Base-by-base conservation (phyloP, 306 rosid genomes). In the Potentilla sterilis region DNA sequence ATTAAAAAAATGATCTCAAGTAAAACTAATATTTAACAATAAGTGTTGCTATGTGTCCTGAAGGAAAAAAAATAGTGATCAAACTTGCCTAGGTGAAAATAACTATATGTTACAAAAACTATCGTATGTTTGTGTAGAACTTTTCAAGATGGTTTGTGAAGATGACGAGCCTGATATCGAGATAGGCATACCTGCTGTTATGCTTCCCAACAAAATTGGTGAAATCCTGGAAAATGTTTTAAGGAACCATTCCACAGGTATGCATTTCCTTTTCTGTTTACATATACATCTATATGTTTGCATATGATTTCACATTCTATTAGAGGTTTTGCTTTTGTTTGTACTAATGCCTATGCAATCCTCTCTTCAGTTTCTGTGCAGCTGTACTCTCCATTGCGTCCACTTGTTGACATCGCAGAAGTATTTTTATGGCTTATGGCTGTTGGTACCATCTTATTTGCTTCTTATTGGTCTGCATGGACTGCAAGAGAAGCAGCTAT, bases 351-450 rank as follows among this genome's bases (percentile, higher is more conserved):
- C 79, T 63, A 18, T 40, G 38, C 41, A 5, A 62, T 78, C 81
- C 63, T 74, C 75, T 82, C 70, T 78, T 35, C 77, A 94, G 98
- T 94, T 79, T 86, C 96, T 76, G 92, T 94, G 83, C 98, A 92
- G 91, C 91, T 94, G 69, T 94, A 94, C 86, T 94, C 98, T 76
- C 98, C 98, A 22, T 72, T 83, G 68, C 98, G 98, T 68, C 97
- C 97, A n/a, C 61, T 87, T 64, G 98, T 94, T 69, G 98, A 94
- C 71, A 91, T 94, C 51, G 98, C 98, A 19, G 98, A 94, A 90
- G 97, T 94, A 49, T 94, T 94, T 89, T 67, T 94, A 74, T 94
- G 98, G 98, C 98, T 94, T 51, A 94, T 94, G 98, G 98, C 98
- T 80, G 96, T 92, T 80, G 97, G 96, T 62, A 94, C 98, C 84